Evolutionary conservation across 1,284 basidiomycete species (phyloP).

Genomic region (Anthracocystis panici-leucophaei): DNA sequence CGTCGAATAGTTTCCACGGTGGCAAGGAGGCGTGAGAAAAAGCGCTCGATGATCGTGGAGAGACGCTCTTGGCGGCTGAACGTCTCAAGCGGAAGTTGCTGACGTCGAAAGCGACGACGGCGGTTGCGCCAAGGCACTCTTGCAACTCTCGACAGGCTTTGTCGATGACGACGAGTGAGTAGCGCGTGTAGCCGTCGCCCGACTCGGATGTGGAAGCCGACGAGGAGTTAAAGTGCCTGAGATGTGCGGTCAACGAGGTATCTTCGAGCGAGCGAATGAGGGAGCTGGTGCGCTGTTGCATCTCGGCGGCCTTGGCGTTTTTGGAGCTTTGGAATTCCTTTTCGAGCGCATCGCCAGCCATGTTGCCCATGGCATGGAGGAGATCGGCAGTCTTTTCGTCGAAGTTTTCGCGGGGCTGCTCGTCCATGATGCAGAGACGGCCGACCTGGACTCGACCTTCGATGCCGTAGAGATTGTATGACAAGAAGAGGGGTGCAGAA

Average conservation of each 20-base stretch:
- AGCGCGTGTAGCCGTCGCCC: constrained; percentile 24
- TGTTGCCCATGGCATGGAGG: constrained; percentile 48
- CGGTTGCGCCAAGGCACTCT: constrained; percentile 35
- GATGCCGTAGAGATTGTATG: constrained; percentile 30
- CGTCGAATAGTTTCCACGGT: constrained; percentile 21
- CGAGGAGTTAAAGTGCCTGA: constrained; percentile 21
- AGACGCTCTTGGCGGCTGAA: constrained; percentile 10
- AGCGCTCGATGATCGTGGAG: constrained; percentile 24
- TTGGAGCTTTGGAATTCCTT: constrained; percentile 41
- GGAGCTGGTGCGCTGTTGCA: constrained; percentile 42
- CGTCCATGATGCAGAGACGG: constrained; percentile 52
- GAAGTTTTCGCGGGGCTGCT: constrained; percentile 42
- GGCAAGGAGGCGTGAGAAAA: constrained; percentile 16
- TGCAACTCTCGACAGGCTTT: constrained; percentile 32
- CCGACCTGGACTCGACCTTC: constrained; percentile 49
- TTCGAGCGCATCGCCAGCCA: constrained; percentile 56
- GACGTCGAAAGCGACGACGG: constrained; percentile 39
- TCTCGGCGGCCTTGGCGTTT: constrained; percentile 42
- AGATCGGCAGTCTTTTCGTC: constrained; percentile 49
- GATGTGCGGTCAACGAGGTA: constrained; percentile 12
- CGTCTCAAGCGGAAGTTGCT: constrained; percentile 35
- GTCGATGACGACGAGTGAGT: constrained; percentile 36
- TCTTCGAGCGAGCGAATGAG: constrained; percentile 45
- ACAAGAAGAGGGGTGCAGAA: constrained; percentile 51
- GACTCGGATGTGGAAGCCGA: constrained; percentile 16